Evolutionary conservation across 2,329 filamentous ascomycete genomes (phyloP).

Genomic region (Myriosclerotinia duriaeana): DNA sequence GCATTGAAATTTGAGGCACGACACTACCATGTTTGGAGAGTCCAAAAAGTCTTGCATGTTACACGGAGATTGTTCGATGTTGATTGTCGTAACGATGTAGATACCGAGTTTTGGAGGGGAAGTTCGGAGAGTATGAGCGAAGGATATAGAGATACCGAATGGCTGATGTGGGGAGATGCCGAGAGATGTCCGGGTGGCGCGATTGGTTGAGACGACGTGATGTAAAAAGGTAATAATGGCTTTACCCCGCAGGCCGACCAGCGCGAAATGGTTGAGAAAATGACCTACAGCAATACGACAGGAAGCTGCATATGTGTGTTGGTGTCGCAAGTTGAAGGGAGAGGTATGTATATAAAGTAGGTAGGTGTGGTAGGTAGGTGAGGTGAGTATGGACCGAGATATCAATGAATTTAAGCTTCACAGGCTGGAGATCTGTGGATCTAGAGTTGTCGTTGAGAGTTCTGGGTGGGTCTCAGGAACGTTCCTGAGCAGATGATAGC

Average conservation of each 20-base stretch:
- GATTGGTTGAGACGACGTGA: not conserved
- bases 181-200: constrained; percentile 9
- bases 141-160: not conserved
- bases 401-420: too few relatives aligned
- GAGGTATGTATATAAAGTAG: too few relatives aligned
- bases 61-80: constrained; percentile 4
- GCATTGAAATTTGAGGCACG: too few relatives aligned
- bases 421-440: too few relatives aligned
- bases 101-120: constrained; percentile 9
- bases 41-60: not conserved
- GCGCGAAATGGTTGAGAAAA: not conserved
- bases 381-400: too few relatives aligned
- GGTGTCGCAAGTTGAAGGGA: too few relatives aligned
- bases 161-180: not conserved
- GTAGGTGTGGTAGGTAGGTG: too few relatives aligned
- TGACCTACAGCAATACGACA: too few relatives aligned
- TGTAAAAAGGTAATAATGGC: not conserved
- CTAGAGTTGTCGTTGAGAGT: too few relatives aligned
- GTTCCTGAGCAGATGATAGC: constrained; percentile 6
- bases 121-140: constrained; percentile 14
- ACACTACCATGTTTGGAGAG: not conserved
- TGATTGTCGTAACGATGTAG: not conserved
- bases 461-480: not conserved
- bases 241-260: constrained; percentile 12
- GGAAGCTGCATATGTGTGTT: too few relatives aligned